Evolutionary conservation across 2,329 filamentous ascomycete genomes (phyloP).

Genomic region (Penicillium paneum): DNA sequence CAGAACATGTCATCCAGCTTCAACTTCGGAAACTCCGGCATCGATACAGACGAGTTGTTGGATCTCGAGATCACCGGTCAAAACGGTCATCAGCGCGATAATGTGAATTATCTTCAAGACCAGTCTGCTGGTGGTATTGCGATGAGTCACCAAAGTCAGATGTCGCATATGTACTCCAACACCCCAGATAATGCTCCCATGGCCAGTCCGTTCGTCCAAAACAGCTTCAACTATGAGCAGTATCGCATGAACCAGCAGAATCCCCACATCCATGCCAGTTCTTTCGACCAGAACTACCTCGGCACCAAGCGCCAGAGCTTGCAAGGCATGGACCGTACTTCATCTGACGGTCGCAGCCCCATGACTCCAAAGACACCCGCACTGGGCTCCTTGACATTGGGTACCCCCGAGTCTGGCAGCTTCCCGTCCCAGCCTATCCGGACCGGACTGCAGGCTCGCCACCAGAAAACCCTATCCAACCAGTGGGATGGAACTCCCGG

Average conservation of each 20-base stretch:
- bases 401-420: slow-evolving; percentile 66
- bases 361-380: slow-evolving; percentile 84
- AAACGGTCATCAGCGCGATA: slow-evolving; percentile 35
- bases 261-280: slow-evolving; percentile 39
- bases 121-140: slow-evolving; percentile 55
- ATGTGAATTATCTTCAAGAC: slow-evolving; percentile 45
- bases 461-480: slow-evolving; percentile 80
- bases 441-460: slow-evolving; percentile 58
- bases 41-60: slow-evolving; percentile 83
- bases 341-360: slow-evolving; percentile 71
- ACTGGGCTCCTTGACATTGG: slow-evolving; percentile 68
- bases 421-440: slow-evolving; percentile 78
- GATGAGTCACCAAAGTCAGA: slow-evolving; percentile 64
- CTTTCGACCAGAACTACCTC: slow-evolving; percentile 57
- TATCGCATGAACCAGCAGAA: slow-evolving; percentile 62
- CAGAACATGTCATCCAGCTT: slow-evolving; percentile 69
- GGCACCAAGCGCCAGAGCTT: slow-evolving; percentile 59
- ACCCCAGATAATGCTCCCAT: slow-evolving; percentile 90
- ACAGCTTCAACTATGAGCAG: slow-evolving; percentile 71
- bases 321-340: slow-evolving; percentile 67
- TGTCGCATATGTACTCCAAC: slow-evolving; percentile 75
- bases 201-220: slow-evolving; percentile 79
- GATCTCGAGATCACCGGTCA: slow-evolving; percentile 54
- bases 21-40: slow-evolving; percentile 71
- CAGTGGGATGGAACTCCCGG: slow-evolving; percentile 87